Evolutionary conservation across 495 filamentous ascomycete genomes (phyloP).

Genomic region (Aspergillus diversus): DNA sequence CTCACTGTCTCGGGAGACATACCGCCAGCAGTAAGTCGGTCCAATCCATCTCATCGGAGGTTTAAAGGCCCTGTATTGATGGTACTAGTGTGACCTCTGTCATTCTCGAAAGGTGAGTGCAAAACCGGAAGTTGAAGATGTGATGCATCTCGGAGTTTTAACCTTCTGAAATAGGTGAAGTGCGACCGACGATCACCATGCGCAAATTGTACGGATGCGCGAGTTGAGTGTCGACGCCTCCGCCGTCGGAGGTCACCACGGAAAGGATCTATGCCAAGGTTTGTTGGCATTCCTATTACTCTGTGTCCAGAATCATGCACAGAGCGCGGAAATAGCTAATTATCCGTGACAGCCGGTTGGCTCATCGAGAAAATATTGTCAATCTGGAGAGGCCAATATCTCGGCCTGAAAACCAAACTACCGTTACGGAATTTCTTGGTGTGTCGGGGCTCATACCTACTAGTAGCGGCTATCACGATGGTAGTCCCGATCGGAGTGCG

Average conservation of each 20-base stretch:
- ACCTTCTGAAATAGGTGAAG: conserved; percentile 22
- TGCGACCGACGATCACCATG: conserved; percentile 30
- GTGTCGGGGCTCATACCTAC: background rate
- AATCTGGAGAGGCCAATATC: background rate
- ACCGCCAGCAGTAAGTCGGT: background rate
- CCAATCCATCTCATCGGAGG: background rate
- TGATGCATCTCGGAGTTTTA: background rate
- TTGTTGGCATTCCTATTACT: conserved; percentile 7
- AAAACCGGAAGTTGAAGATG: background rate
- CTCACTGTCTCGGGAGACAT: background rate
- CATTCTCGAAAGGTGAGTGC: conserved; percentile 30
- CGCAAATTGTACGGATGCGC: conserved; percentile 32
- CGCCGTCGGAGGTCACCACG: conserved; percentile 20
- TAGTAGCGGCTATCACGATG: conserved; percentile 4
- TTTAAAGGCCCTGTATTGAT: background rate
- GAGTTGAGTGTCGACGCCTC: conserved; percentile 27
- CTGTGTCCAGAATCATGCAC: background rate
- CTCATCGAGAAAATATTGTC: conserved; percentile 6
- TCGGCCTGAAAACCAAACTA: background rate
- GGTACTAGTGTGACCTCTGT: conserved; percentile 32
- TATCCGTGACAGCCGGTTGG: conserved; percentile 18
- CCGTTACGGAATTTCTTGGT: background rate
- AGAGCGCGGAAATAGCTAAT: background rate
- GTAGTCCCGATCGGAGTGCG: background rate
- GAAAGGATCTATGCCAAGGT: conserved; percentile 11